These are phyloP conservation scores for Leucosporidium yakuticum DNA, from an alignment of 768 basidiomycete species.

Conservation along the genomic window DNA sequence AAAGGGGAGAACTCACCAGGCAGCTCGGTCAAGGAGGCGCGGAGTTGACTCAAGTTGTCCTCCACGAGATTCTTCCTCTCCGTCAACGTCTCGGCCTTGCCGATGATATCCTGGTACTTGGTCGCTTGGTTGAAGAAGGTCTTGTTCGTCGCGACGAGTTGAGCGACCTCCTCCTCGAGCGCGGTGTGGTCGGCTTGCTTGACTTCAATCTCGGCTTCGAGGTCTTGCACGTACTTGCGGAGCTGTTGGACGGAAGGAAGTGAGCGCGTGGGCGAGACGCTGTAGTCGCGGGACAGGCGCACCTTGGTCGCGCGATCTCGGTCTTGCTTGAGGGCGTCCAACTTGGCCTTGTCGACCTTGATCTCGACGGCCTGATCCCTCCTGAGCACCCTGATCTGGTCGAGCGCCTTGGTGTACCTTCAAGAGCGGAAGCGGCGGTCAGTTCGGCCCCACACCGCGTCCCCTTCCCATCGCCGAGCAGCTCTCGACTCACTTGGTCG, in stretches of 20 bases:
- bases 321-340: slow-evolving; percentile 63
- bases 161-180: slow-evolving; percentile 88
- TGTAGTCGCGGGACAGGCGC: neutral
- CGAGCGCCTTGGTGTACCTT: slow-evolving; percentile 94
- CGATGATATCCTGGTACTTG: slow-evolving; percentile 77
- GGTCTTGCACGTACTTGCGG: slow-evolving; percentile 53
- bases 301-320: slow-evolving; percentile 78
- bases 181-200: slow-evolving; percentile 80
- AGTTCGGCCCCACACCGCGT: neutral
- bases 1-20: slow-evolving; percentile 49
- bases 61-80: slow-evolving; percentile 59
- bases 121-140: slow-evolving; percentile 71
- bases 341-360: slow-evolving; percentile 77
- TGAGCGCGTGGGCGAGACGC: no score
- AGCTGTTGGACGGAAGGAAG: slow-evolving; percentile 3
- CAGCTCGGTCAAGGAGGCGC: slow-evolving; percentile 50
- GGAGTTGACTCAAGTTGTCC: slow-evolving; percentile 50
- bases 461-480: neutral
- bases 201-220: slow-evolving; percentile 75
- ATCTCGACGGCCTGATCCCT: slow-evolving; percentile 86
- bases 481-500: slow-evolving; percentile 63
- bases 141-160: slow-evolving; percentile 51
- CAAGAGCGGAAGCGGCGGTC: neutral
- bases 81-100: slow-evolving; percentile 60
- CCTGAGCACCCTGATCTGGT: slow-evolving; percentile 78